Conservation (phyloP, 768 basidiomycete species). For the Brasilioporus rufonigricans region DNA sequence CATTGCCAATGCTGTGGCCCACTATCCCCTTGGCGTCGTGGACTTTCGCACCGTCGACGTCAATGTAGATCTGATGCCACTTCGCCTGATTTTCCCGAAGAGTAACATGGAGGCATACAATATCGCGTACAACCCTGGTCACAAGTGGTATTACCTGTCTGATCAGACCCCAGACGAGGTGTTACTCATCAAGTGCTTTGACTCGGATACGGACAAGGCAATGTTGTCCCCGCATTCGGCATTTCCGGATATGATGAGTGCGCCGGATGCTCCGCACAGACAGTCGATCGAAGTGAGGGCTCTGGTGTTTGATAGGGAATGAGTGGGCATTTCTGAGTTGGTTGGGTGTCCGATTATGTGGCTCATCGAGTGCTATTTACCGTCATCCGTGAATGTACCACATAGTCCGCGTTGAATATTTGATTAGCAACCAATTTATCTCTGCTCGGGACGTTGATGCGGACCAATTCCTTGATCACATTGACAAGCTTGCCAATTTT, state of each 20-base stretch:
- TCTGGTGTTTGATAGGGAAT: slow-evolving; percentile 39
- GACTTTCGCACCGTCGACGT: slow-evolving; percentile 1
- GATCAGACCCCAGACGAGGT: slow-evolving; percentile 14
- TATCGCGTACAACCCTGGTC: slow-evolving; percentile 34
- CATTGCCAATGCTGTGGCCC: neutral
- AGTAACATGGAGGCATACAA: slow-evolving; percentile 21
- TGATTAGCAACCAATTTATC: no score
- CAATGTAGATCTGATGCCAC: slow-evolving; percentile 3
- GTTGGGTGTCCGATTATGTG: no score
- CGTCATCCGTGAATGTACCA: no score
- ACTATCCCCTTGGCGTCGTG: neutral
- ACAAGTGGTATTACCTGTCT: slow-evolving; percentile 39
- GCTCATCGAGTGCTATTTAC: no score
- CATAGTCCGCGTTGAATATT: no score
- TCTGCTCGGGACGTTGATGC: no score
- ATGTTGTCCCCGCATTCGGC: slow-evolving; percentile 24
- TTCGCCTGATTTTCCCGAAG: slow-evolving; percentile 32
- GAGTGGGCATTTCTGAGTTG: neutral
- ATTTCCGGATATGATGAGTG: neutral
- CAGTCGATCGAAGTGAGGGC: slow-evolving; percentile 22
- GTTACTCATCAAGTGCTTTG: slow-evolving; percentile 42
- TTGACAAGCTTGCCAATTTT: no score
- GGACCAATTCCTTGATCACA: no score
- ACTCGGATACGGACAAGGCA: slow-evolving; percentile 38
- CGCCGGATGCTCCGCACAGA: neutral